Evolutionary conservation across 31 red algal genomes (phyloP), one percentile per base, ranked within the genome.

Genomic region (Asparagopsis taxiformis): DNA sequence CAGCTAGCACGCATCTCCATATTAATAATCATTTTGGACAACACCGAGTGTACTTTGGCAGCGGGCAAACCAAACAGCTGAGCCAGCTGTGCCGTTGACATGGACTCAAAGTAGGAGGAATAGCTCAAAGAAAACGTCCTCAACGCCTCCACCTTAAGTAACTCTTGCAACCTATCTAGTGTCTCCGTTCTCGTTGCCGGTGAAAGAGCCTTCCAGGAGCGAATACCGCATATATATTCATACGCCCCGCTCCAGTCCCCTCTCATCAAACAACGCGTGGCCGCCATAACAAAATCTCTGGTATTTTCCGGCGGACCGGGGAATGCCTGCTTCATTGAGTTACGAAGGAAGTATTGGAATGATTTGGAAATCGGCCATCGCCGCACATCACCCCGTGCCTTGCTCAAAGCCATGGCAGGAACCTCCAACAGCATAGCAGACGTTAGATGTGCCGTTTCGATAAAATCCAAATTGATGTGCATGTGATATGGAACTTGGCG

Each of bases 1-100:
- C 91, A 94, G 49, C 84, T 82, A 16, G 95, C 95, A 23, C 70
- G 53, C 65, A 98, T 77, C 57, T 98, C 91, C 53, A 59, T 77
- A 59, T 94, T 90, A 21, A 91, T 91, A 69, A 98, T 98, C 95
- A 98, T 98, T 50, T 94, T 94, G 22, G 87, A 92, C 3, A 98
- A 39, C 1, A 94, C 79, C 46, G 95, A 93, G 46, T 98, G 95
- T 19, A 98, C 85, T 29, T 82, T 84, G 16, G 78, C 64, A 32
- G 78, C 50, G 9, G 84, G 49, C 37, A 98, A 51, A 58, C 93
- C 95, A 88, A 94, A 98, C 17, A 79, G 66, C 26, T 65, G 59
- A 10, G 84, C 48, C 19, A 98, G 70, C 60, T 80, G 76, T 0
- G n/a, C 19, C 6, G 83, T 82, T 53, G 78, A 61, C 75, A 98